A percentile compares a stretch with the other conserved stretches of the same genome.
Conservation (phyloP, 306 rosid species). For the Citrullus colocynthis region DNA sequence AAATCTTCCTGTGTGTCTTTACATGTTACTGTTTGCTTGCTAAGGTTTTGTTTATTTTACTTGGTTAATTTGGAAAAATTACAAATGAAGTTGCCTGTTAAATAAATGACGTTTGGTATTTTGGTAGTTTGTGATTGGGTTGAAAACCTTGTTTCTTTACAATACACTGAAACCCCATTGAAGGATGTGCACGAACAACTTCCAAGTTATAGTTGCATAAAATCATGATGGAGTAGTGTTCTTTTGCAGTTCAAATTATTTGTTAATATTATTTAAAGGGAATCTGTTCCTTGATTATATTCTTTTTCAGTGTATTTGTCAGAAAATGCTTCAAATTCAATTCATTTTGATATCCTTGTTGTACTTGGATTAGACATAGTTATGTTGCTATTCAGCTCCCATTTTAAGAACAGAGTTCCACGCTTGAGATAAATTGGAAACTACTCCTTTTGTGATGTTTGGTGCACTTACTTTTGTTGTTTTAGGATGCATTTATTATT, state of each 20-base stretch:
- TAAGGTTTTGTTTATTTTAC: background rate
- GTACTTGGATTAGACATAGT: background rate
- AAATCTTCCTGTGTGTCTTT: background rate
- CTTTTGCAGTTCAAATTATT: background rate
- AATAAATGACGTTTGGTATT: background rate
- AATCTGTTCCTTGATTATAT: background rate
- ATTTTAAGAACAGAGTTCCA: background rate
- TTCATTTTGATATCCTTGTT: background rate
- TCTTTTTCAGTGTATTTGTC: background rate
- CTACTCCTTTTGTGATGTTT: background rate
- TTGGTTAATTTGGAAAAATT: background rate
- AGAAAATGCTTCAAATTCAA: background rate
- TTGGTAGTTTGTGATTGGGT: background rate
- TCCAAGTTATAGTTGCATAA: background rate
- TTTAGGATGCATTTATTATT: constrained; percentile 1
- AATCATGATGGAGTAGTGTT: background rate
- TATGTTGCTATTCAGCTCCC: background rate
- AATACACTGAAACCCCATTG: background rate
- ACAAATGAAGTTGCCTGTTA: background rate
- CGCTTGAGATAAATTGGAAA: background rate
- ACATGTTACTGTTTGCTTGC: background rate
- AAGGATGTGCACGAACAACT: background rate
- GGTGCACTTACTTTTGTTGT: background rate
- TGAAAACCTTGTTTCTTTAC: background rate
- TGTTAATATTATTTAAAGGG: background rate